Base-by-base conservation (phyloP, 164 flowering plant species). In the Aristolochia contorta region DNA sequence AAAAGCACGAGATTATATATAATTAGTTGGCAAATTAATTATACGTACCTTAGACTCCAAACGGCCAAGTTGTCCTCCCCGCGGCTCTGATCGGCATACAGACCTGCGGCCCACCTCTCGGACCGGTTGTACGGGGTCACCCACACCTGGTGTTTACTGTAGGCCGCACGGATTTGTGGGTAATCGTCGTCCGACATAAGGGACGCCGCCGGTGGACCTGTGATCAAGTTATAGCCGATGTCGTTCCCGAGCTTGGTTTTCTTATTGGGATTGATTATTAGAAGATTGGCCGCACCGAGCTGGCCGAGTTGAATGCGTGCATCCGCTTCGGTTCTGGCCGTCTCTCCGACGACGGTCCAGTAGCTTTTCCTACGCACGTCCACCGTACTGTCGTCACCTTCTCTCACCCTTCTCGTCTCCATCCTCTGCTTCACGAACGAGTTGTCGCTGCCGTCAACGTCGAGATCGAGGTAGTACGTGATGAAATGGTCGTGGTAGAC, bases 401-500 rank as follows among this genome's bases (percentile, higher is more conserved):
- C 53, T 12, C 14, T 27, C 3, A 55, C 66, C 41, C 25, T 55
- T 4, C 0, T 63, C 7, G 76, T 74, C 56, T 72, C 32, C 19
- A 80, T 54, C 23, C 70, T 73, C 43, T 77, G 48, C 57, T 77
- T 80, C 57, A 80, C 67, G 56, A 84, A 80, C 18, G 89, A 78
- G 67, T 86, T 86, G 23, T 20, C 43, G 9, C 21, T 16, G 15
- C 85, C 89, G 59, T 86, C 89, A 0, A 84, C 49, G 68, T 84
- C 93, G 3, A 84, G 74, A 65, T 86, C 89, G 0, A 82, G 77
- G 64, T 80, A 69, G 69, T 75, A 84, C 0, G 83, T 79, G 25
- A 86, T 45, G 69, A 73, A 79, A 56, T 86, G 89, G 54, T 84
- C 89, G 56, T 85, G 92, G 73, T 79, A 58, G 41, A 61, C 65